Conservation (phyloP, 2,329 filamentous ascomycete genomes). For the Curvularia lunata region DNA sequence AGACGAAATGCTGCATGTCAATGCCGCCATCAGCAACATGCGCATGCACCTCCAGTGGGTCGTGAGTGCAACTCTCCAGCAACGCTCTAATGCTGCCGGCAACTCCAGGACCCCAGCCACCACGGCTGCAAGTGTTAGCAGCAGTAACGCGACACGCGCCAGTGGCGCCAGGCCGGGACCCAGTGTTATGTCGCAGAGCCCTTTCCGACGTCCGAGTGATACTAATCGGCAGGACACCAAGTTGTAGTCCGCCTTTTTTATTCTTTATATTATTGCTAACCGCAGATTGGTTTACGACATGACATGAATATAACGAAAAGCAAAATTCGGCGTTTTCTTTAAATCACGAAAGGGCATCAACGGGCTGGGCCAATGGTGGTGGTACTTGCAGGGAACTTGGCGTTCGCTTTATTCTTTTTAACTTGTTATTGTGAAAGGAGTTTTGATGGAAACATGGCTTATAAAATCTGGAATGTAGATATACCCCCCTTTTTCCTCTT, state of each 20-base stretch:
- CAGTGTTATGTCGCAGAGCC: conserved; percentile 34
- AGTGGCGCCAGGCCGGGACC: conserved; percentile 29
- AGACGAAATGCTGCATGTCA: conserved; percentile 67
- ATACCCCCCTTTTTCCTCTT: conserved; percentile 12
- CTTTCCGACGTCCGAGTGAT: conserved; percentile 45
- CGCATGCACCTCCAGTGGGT: conserved; percentile 69
- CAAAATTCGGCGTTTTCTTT: conserved; percentile 12
- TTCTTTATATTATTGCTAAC: background rate
- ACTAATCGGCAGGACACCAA: conserved; percentile 48
- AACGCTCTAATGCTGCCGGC: conserved; percentile 37
- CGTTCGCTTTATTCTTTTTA: background rate
- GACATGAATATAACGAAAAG: conserved; percentile 30
- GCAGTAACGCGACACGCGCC: conserved; percentile 37
- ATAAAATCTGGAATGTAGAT: background rate
- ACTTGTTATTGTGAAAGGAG: background rate
- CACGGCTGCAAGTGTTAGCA: conserved; percentile 29
- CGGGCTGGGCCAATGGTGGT: background rate
- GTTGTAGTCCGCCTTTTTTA: conserved; percentile 26
- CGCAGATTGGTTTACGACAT: conserved; percentile 12
- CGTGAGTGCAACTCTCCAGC: conserved; percentile 62
- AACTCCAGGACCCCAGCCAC: conserved; percentile 35
- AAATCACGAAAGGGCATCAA: background rate
- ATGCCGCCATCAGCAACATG: conserved; percentile 64
- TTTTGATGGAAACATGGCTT: background rate
- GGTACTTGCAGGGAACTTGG: background rate